phyloP scores from a whole-genome alignment of 129 eudicot genomes.

The Glebionis coronaria region DNA sequence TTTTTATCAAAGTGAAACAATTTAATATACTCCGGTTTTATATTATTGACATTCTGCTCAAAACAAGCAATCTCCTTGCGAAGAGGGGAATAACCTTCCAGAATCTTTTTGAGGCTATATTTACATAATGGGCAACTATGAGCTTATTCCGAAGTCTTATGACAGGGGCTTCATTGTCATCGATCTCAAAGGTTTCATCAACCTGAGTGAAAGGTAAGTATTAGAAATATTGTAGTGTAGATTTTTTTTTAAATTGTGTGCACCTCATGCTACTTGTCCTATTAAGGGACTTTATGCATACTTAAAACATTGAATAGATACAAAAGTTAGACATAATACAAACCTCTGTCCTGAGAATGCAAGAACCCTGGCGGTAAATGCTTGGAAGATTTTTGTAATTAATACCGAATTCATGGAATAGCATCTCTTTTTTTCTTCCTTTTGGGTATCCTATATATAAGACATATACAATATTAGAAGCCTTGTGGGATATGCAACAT shows the following conservation, averaged over 20 bases:
- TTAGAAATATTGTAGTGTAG: conserved; percentile 1
- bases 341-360: conserved; percentile 61
- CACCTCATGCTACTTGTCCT: neutral
- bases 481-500: too few species aligned
- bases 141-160: conserved; percentile 51
- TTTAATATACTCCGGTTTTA: conserved; percentile 58
- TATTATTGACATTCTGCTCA: too few species aligned
- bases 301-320: conserved; percentile 3
- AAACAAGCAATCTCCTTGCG: conserved; percentile 61
- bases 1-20: conserved; percentile 59
- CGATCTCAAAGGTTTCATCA: conserved; percentile 49
- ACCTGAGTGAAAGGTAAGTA: conserved; percentile 8
- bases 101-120: conserved; percentile 59
- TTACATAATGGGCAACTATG: conserved; percentile 51
- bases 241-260: neutral
- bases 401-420: conserved; percentile 45
- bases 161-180: conserved; percentile 51
- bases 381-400: conserved; percentile 59
- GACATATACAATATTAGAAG: conserved; percentile 2
- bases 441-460: conserved; percentile 74
- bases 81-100: conserved; percentile 63
- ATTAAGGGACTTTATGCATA: neutral
- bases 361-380: too few species aligned
- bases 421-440: conserved; percentile 70
- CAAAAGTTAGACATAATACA: neutral